A percentile compares a stretch with the other conserved stretches of the same genome.
Conservation (phyloP, 2,329 filamentous ascomycete species). For the Aulographum hederae region DNA sequence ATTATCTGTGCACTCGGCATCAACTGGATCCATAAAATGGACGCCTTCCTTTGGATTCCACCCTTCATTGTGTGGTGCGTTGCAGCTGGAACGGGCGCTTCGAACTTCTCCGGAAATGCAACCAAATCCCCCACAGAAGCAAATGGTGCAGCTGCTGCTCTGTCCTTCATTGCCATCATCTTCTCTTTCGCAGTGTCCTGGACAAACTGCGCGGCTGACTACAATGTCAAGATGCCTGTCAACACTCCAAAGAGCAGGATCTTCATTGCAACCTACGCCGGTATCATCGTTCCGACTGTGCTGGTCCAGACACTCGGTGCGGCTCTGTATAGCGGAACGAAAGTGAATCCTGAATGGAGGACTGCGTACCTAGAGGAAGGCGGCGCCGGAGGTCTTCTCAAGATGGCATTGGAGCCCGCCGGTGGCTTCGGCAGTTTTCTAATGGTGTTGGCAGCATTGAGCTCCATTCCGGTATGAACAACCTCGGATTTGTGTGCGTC, state of each 20-base stretch:
- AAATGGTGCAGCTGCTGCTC: constrained; percentile 15
- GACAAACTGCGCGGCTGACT: constrained; percentile 20
- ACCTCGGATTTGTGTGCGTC: not conserved
- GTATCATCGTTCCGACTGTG: constrained; percentile 13
- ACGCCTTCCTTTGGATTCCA: constrained; percentile 18
- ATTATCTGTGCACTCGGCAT: constrained; percentile 19
- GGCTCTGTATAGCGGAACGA: constrained; percentile 14
- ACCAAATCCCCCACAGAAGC: constrained; percentile 11
- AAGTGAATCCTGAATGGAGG: constrained; percentile 12
- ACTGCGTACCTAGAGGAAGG: constrained; percentile 9
- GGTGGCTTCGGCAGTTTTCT: constrained; percentile 18
- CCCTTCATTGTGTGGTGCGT: constrained; percentile 20
- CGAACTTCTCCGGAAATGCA: constrained; percentile 13
- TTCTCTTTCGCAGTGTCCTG: constrained; percentile 20
- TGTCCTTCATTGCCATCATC: constrained; percentile 18
- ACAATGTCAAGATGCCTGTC: constrained; percentile 20
- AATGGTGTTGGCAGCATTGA: constrained; percentile 15
- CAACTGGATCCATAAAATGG: constrained; percentile 19
- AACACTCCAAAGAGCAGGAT: constrained; percentile 15
- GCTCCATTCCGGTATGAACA: constrained; percentile 13
- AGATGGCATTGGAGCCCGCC: constrained; percentile 14
- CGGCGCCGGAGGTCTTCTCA: constrained; percentile 14
- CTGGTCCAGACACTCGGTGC: constrained; percentile 16
- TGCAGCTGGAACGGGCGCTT: constrained; percentile 18
- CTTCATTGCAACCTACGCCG: constrained; percentile 10